These are phyloP conservation scores for Alternaria metachromatica DNA, from an alignment of 2,329 filamentous ascomycete genomes.

Conservation along the genomic window DNA sequence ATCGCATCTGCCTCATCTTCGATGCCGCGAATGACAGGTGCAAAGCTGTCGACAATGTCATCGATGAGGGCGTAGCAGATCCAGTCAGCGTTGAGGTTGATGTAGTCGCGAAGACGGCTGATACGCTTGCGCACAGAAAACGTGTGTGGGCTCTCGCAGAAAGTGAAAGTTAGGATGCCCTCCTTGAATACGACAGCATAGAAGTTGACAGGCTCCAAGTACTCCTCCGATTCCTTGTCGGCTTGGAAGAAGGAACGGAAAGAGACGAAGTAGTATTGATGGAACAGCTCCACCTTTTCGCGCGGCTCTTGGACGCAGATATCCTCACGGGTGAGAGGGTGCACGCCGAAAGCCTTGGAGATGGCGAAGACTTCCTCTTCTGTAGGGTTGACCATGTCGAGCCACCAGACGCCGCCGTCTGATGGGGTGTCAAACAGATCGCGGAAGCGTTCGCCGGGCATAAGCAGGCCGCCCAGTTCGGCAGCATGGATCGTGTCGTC, in stretches of 20 bases:
- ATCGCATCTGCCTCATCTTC: conserved; percentile 90
- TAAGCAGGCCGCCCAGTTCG: conserved; percentile 84
- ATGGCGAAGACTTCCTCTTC: conserved; percentile 87
- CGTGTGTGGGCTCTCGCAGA: conserved; percentile 84
- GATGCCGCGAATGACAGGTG: conserved; percentile 83
- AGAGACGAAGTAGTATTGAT: conserved; percentile 96
- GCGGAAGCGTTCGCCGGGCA: conserved; percentile 87
- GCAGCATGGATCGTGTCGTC: conserved; percentile 92
- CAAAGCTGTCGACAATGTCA: conserved; percentile 96
- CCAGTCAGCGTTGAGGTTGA: conserved; percentile 95
- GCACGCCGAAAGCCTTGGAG: conserved; percentile 93
- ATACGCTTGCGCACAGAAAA: conserved; percentile 91
- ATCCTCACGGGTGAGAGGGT: conserved; percentile 94
- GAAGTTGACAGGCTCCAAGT: conserved; percentile 93
- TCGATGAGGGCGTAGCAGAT: conserved; percentile 99
- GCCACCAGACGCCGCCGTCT: conserved; percentile 93
- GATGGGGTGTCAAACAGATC: conserved; percentile 79
- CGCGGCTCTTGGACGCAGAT: conserved; percentile 94
- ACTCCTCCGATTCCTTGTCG: conserved; percentile 78
- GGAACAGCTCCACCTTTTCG: conserved; percentile 98
- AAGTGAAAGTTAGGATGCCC: conserved; percentile 93
- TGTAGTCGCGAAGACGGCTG: conserved; percentile 89
- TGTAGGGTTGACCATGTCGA: conserved; percentile 89
- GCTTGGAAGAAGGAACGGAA: conserved; percentile 92
- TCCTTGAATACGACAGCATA: conserved; percentile 97